Evolutionary conservation across 2,329 filamentous ascomycete species (phyloP).

Genomic region (Fusarium lyarnte): DNA sequence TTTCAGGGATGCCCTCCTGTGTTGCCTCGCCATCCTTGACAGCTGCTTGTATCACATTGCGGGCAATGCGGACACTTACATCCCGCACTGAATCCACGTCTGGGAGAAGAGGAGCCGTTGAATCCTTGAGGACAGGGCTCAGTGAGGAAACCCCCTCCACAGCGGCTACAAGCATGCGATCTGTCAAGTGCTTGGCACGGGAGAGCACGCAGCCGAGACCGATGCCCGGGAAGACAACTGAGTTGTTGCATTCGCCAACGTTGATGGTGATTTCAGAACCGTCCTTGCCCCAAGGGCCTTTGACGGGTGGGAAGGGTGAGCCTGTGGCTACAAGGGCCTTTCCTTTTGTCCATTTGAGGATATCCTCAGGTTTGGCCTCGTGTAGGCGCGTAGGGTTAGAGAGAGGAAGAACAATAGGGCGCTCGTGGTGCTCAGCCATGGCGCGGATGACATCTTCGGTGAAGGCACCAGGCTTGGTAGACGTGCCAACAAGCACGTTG

Average conservation of each 20-base stretch:
- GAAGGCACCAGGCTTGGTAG: slow-evolving; percentile 79
- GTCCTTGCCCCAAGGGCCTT: slow-evolving; percentile 62
- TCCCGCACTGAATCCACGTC: slow-evolving; percentile 78
- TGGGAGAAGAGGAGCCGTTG: slow-evolving; percentile 74
- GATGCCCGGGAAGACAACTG: slow-evolving; percentile 85
- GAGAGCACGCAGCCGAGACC: slow-evolving; percentile 81
- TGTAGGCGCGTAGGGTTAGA: slow-evolving; percentile 88
- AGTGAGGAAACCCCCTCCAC: slow-evolving; percentile 76
- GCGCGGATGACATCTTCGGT: slow-evolving; percentile 77
- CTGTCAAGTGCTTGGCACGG: slow-evolving; percentile 72
- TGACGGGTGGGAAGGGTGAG: slow-evolving; percentile 81
- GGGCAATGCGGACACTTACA: slow-evolving; percentile 81
- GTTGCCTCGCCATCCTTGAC: slow-evolving; percentile 74
- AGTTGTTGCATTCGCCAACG: slow-evolving; percentile 88
- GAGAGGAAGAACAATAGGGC: slow-evolving; percentile 82
- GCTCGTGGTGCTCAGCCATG: slow-evolving; percentile 77
- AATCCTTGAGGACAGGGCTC: slow-evolving; percentile 73
- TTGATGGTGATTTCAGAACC: slow-evolving; percentile 57
- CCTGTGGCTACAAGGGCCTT: slow-evolving; percentile 84
- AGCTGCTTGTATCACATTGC: slow-evolving; percentile 77
- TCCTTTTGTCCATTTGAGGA: slow-evolving; percentile 81
- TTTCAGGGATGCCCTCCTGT: slow-evolving; percentile 69
- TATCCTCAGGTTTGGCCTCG: slow-evolving; percentile 80
- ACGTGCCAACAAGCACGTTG: slow-evolving; percentile 85
- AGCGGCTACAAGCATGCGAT: slow-evolving; percentile 84